phyloP scores from a whole-genome alignment of 306 rosid genomes.

The Fragaria nilgerrensis region DNA sequence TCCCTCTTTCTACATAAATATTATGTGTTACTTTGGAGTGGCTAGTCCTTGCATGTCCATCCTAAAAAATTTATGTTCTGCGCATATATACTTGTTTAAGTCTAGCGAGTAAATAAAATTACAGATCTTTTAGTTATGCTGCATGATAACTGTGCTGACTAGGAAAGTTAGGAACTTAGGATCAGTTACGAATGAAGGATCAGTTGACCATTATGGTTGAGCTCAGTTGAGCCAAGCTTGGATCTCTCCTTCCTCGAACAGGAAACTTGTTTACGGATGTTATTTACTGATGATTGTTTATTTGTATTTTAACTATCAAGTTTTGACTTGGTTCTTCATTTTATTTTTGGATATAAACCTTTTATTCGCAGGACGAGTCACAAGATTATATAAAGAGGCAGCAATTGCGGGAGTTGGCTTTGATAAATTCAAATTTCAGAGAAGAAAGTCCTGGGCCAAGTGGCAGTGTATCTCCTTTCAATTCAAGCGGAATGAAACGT shows the following conservation, averaged over 20 bases:
- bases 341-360: constrained; percentile 23
- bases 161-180: background rate
- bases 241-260: constrained; percentile 11
- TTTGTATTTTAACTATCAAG: constrained; percentile 1
- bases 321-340: constrained; percentile 12
- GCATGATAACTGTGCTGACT: constrained; percentile 6
- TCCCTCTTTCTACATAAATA: background rate
- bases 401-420: constrained; percentile 81
- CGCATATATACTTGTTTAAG: background rate
- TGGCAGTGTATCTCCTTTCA: constrained; percentile 90
- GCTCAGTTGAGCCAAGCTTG: background rate
- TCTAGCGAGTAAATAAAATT: background rate
- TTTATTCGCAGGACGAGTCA: constrained; percentile 73
- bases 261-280: constrained; percentile 22
- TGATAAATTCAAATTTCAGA: constrained; percentile 85
- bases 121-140: constrained; percentile 7
- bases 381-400: constrained; percentile 90
- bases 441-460: constrained; percentile 95
- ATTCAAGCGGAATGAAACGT: constrained; percentile 92
- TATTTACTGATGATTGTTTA: background rate
- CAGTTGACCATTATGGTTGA: background rate
- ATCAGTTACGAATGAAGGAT: background rate
- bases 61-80: background rate
- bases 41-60: background rate
- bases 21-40: background rate